Base-by-base conservation (phyloP, 2,329 filamentous ascomycete genomes). In the Golovinomyces cichoracearum region DNA sequence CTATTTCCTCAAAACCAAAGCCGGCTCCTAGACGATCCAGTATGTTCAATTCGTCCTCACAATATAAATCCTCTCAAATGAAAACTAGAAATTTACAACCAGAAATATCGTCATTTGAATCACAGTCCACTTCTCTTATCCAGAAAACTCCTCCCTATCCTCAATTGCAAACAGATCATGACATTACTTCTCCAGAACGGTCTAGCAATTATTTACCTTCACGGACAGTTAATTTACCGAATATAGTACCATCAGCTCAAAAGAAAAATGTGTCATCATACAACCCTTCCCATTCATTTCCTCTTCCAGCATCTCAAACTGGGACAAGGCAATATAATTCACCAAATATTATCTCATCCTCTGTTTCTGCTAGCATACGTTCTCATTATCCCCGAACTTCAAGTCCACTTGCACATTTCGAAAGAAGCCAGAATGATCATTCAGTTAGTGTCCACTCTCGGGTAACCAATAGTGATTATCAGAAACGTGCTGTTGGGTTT, bases 331-430 rank as follows among this genome's bases (percentile, higher is more conserved):
- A 53, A 49, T 51, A 53, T 23, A 42, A 49, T 29, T 51, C 52
- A 10, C 23, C 51, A 19, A 56, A 55, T 42, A 35, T 61, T 22
- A 54, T 58, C 21, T 70, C 71, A 10, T 70, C 70, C 2, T 13
- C 45, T 21, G 5, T 23, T 9, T 23, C 45, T 4, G 21, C 45
- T 19, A 56, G 38, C 49, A 45, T 55, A 33, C 63, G 77, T 37
- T 64, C 73, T 44, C 73, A 78, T 56, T 68, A 74, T 52, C 75
- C 76, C 7, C 66, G 76, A 53, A 79, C 76, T 1, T 79, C 75
- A 1, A 80, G 76, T 53, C 76, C 76, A 0, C 60, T 79, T 50
- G 75, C 75, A 5, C 73, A 79, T 54, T 78, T 76, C 50, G 75
- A 78, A 58, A 65, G 68, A 47, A 56, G 47, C 35, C 54, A 55